phyloP scores from a whole-genome alignment of 192 early-diverging fungal genomes.

The Mortierella antarctica region DNA sequence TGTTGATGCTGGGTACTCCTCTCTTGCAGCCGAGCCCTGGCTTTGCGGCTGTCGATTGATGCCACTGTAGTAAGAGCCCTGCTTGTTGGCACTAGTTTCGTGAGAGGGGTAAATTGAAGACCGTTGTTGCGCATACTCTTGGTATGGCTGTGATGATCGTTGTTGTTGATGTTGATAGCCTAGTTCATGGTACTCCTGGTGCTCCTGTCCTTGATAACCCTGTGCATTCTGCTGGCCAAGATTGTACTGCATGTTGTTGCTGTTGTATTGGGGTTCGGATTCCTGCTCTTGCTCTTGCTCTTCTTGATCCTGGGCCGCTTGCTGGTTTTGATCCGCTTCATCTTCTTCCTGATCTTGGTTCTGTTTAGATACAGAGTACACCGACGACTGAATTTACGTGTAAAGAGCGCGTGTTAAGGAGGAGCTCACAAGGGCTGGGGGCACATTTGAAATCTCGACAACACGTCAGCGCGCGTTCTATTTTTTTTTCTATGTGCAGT shows the following conservation, averaged over 20 bases:
- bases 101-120: not conserved
- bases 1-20: slow-evolving; percentile 30
- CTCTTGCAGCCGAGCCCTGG: slow-evolving; percentile 23
- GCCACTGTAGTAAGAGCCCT: slow-evolving; percentile 13
- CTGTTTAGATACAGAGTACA: slow-evolving; percentile 29
- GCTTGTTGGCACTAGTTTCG: not conserved
- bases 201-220: slow-evolving; percentile 5
- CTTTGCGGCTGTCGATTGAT: not conserved
- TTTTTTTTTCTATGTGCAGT: too few species aligned
- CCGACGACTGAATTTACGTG: slow-evolving; percentile 15
- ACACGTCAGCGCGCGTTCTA: not conserved
- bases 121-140: not conserved
- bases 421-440: not conserved
- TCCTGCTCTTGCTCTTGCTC: not conserved
- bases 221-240: not conserved
- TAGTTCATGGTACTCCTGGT: slow-evolving; percentile 5
- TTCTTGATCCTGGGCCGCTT: not conserved
- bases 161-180: slow-evolving; percentile 15
- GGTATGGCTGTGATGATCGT: not conserved
- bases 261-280: not conserved
- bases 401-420: not conserved
- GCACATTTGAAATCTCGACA: not conserved
- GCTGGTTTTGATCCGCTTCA: not conserved
- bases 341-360: slow-evolving; percentile 15
- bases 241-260: slow-evolving; percentile 1